Percentiles rank a stretch among this genome's conserved stretches.
Conservation (phyloP, 176 grass and related monocot genomes). For the Rhynchospora tenuis region DNA sequence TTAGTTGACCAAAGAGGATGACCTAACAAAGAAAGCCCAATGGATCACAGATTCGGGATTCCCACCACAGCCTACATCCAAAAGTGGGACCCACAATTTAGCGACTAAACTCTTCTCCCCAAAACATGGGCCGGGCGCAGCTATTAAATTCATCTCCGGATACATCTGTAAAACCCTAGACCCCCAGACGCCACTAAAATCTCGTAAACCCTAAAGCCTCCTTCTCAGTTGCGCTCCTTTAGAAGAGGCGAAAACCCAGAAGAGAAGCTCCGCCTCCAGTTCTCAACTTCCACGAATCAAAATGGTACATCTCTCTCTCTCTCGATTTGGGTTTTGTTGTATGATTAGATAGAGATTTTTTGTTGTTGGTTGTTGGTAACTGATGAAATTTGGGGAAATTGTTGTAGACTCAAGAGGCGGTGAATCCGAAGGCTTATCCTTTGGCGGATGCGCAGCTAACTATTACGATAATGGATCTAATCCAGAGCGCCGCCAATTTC, state of each 20-base stretch:
- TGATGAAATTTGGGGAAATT: neutral
- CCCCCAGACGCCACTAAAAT: neutral
- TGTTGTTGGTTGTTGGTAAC: neutral
- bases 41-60: no score
- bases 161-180: neutral
- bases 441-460: slow-evolving; percentile 75
- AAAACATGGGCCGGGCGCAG: neutral
- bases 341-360: neutral
- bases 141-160: neutral
- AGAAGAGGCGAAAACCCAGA: neutral
- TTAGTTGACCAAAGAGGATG: no score
- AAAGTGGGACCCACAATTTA: neutral
- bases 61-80: no score
- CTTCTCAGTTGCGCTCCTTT: neutral
- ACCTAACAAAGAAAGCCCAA: no score
- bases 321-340: neutral
- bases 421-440: slow-evolving; percentile 87
- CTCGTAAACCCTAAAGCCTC: slow-evolving; percentile 10
- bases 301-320: neutral
- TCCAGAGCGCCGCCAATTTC: slow-evolving; percentile 80
- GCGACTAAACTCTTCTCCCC: neutral
- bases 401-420: slow-evolving; percentile 58
- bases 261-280: neutral
- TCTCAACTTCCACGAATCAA: neutral
- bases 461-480: slow-evolving; percentile 54